These are phyloP conservation scores for Pulveroboletus ravenelii DNA, from an alignment of 768 basidiomycete genomes.

Conservation along the genomic window DNA sequence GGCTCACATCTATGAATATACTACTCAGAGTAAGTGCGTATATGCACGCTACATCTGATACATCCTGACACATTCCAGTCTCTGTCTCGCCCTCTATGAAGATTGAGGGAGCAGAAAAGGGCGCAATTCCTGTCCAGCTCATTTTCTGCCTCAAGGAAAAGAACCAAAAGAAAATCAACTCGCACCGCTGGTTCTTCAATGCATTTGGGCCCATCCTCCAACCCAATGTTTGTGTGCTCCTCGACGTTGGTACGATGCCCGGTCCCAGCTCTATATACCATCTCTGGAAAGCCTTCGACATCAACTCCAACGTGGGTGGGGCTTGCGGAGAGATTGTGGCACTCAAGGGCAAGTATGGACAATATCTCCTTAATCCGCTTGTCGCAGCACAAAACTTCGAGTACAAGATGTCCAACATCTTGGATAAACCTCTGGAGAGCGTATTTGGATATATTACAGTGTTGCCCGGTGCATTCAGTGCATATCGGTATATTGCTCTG, in stretches of 20 bases:
- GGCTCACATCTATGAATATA: conserved; percentile 92
- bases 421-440: conserved; percentile 87
- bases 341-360: conserved; percentile 79
- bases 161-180: conserved; percentile 96
- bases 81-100: conserved; percentile 78
- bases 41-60: background rate
- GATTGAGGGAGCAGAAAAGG: conserved; percentile 73
- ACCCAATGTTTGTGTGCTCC: conserved; percentile 87
- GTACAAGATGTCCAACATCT: conserved; percentile 91
- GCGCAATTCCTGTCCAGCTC: conserved; percentile 84
- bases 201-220: conserved; percentile 78
- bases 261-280: conserved; percentile 88
- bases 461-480: conserved; percentile 87
- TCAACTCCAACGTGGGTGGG: conserved; percentile 85
- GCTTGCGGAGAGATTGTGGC: conserved; percentile 97
- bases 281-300: conserved; percentile 92
- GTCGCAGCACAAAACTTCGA: conserved; percentile 93
- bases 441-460: conserved; percentile 96
- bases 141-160: conserved; percentile 91
- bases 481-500: conserved; percentile 85
- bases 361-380: conserved; percentile 76
- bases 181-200: conserved; percentile 94
- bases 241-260: conserved; percentile 85
- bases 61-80: conserved; percentile 41
- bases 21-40: conserved; percentile 65